These are phyloP conservation scores for Lathyrus sativus DNA, from an alignment of 306 rosid species.

Conservation along the genomic window DNA sequence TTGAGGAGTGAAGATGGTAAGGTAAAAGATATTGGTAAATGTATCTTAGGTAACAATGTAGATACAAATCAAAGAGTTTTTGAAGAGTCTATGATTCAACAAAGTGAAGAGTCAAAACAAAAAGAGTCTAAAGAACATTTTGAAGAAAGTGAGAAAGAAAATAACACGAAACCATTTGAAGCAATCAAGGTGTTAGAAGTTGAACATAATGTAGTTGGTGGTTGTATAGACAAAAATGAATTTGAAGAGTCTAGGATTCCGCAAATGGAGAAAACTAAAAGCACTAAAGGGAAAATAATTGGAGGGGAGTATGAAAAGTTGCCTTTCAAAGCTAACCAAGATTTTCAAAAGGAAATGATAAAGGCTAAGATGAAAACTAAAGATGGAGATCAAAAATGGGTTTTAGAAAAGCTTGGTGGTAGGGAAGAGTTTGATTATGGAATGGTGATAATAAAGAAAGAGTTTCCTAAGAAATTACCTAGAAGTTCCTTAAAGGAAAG, in stretches of 20 bases:
- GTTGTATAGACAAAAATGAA: conserved; percentile 3
- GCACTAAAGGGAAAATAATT: conserved; percentile 1
- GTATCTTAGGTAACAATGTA: neutral
- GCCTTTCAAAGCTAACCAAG: neutral
- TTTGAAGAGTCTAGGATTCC: conserved; percentile 10
- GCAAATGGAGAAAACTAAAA: conserved; percentile 25
- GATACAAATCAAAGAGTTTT: conserved; percentile 11
- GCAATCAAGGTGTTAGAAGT: conserved; percentile 17
- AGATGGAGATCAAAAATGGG: conserved; percentile 6
- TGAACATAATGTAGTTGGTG: conserved; percentile 13
- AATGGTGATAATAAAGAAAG: neutral
- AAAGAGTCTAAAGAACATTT: conserved; percentile 19
- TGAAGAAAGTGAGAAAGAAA: neutral
- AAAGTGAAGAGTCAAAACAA: conserved; percentile 19
- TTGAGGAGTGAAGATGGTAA: neutral
- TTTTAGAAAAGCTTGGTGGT: neutral
- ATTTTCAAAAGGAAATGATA: neutral
- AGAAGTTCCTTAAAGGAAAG: neutral
- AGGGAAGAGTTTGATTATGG: conserved; percentile 27
- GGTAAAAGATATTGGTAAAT: neutral
- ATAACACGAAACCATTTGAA: conserved; percentile 21
- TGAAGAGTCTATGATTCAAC: conserved; percentile 24
- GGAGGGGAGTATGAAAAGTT: conserved; percentile 24
- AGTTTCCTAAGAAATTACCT: conserved; percentile 22
- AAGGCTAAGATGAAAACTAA: conserved; percentile 8